These are phyloP conservation scores for Calocera cornea DNA, from an alignment of 768 basidiomycete genomes.

Conservation along the genomic window DNA sequence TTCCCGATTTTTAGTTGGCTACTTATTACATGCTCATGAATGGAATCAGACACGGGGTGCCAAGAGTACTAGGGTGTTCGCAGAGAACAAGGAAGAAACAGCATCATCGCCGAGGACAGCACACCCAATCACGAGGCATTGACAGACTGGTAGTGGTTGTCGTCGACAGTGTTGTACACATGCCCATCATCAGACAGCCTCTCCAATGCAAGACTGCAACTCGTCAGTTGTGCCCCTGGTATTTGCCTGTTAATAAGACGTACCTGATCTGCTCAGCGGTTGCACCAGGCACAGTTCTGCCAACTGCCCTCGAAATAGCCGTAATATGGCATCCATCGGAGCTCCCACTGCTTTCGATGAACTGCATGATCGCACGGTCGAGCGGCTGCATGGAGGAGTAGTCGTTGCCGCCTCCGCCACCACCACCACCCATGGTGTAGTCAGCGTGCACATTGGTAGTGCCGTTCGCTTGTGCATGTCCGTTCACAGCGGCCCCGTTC, in stretches of 20 bases:
- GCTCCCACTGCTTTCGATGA: conserved; percentile 38
- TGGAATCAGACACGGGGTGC: background rate
- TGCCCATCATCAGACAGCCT: conserved; percentile 64
- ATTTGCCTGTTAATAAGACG: conserved; percentile 12
- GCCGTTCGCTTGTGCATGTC: background rate
- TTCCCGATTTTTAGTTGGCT: background rate
- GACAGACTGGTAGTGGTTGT: conserved; percentile 49
- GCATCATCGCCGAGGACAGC: background rate
- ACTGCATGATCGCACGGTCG: conserved; percentile 52
- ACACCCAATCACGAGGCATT: background rate
- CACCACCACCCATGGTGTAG: conserved; percentile 1
- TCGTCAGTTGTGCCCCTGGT: conserved; percentile 1
- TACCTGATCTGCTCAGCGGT: conserved; percentile 50
- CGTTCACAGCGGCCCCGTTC: background rate
- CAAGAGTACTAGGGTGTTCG: background rate
- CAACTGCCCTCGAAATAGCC: conserved; percentile 53
- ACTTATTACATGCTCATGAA: background rate
- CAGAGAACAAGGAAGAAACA: background rate
- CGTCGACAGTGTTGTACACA: conserved; percentile 69
- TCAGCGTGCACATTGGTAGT: background rate
- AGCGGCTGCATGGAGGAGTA: conserved; percentile 45
- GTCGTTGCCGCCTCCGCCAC: conserved; percentile 18
- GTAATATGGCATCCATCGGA: conserved; percentile 62
- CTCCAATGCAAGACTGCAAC: conserved; percentile 54
- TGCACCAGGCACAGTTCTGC: conserved; percentile 30